Percentiles rank a stretch among this genome's conserved stretches.
phyloP scores from a whole-genome alignment of 202 grass and related monocot genomes.

The Hordeum pubiflorum region DNA sequence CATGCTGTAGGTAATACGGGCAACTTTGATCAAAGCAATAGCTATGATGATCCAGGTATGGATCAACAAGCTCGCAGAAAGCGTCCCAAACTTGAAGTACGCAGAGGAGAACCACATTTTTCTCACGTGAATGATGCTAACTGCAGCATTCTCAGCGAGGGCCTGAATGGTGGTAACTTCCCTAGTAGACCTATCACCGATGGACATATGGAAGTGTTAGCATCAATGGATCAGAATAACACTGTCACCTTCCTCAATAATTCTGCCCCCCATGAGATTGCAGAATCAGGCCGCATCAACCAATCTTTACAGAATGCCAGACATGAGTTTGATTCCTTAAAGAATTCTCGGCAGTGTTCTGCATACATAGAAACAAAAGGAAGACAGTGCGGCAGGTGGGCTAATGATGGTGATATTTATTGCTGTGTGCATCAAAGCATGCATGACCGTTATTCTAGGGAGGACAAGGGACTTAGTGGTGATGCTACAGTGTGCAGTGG shows the following conservation, averaged over 20 bases:
- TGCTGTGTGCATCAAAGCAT: constrained; percentile 93
- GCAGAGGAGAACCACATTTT: constrained; percentile 44
- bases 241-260: constrained; percentile 1
- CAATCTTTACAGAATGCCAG: constrained; percentile 24
- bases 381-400: constrained; percentile 95
- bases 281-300: constrained; percentile 27
- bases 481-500: constrained; percentile 69
- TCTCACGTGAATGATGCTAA: constrained; percentile 21
- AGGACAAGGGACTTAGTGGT: constrained; percentile 40
- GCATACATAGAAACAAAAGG: constrained; percentile 86
- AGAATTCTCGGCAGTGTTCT: constrained; percentile 76
- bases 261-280: constrained; percentile 20
- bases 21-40: constrained; percentile 35
- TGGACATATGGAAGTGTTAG: constrained; percentile 5
- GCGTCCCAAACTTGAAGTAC: constrained; percentile 71
- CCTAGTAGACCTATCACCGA: not conserved
- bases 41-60: constrained; percentile 34
- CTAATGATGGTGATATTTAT: constrained; percentile 87
- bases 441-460: constrained; percentile 42
- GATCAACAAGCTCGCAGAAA: constrained; percentile 64
- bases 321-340: constrained; percentile 43
- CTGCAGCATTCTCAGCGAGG: constrained; percentile 8
- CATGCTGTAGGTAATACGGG: constrained; percentile 37
- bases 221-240: constrained; percentile 27
- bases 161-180: constrained; percentile 6